Conservation (phyloP, 352 stramenopile species). For the Globisporangium orthogonon region DNA sequence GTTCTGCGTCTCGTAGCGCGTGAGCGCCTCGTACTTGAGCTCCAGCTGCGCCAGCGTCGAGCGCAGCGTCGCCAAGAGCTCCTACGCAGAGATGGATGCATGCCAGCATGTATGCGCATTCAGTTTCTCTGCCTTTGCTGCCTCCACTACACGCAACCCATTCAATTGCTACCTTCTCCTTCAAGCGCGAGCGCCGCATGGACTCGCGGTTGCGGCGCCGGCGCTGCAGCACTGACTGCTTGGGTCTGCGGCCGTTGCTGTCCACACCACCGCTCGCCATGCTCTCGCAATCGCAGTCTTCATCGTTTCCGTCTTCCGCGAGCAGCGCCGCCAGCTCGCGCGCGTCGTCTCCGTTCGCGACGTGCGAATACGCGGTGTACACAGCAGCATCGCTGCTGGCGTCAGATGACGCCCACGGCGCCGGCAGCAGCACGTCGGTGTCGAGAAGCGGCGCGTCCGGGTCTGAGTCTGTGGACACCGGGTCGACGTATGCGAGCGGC, state of each 20-base stretch:
- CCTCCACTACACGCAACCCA: background rate
- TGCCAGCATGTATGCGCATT: too few species aligned
- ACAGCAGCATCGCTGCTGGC: too few species aligned
- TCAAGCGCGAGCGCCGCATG: conserved; percentile 23
- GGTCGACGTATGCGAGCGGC: too few species aligned
- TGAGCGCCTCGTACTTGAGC: conserved; percentile 13
- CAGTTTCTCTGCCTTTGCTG: too few species aligned
- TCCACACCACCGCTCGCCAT: background rate
- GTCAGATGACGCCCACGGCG: too few species aligned
- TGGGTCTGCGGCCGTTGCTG: background rate
- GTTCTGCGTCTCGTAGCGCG: conserved; percentile 1
- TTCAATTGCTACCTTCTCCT: conserved; percentile 13
- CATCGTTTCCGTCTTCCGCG: background rate
- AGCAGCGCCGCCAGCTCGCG: too few species aligned
- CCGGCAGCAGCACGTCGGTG: too few species aligned
- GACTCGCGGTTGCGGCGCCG: conserved; percentile 24
- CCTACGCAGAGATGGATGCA: conserved; percentile 5
- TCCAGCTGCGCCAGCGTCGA: conserved; percentile 17
- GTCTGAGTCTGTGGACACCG: too few species aligned
- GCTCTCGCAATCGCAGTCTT: background rate
- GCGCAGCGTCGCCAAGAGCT: conserved; percentile 20
- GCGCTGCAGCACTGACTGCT: conserved; percentile 14
- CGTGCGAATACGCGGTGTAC: too few species aligned
- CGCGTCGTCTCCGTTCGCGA: too few species aligned
- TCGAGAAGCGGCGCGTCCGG: too few species aligned